Evolutionary conservation across 1,284 basidiomycete genomes (phyloP), one percentile per base, ranked within the genome.

Genomic region (Mycocalia duriaeana): DNA sequence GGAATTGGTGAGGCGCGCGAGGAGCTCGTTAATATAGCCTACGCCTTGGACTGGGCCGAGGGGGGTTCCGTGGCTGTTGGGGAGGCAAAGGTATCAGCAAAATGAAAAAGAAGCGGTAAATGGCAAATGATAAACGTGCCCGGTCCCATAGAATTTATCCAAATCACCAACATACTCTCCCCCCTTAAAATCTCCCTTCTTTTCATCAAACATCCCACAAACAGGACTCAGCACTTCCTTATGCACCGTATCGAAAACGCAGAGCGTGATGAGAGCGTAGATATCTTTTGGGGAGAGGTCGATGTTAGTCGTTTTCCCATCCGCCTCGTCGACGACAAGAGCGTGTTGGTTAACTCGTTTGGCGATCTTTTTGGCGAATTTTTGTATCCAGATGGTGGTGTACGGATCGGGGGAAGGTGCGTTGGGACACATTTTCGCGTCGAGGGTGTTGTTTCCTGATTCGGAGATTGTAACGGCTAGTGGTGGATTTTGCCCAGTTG

Each of bases 21-120:
- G 67, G 28, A 94, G 79, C 63, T 93, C 91, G 61, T 91, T 91
- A 56, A 89, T 69, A 60, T 85, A 93, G 3, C 90, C 90, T 5
- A 91, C 85, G 37, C 86, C 87, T 62, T 89, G 86, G 1, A 89
- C 79, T 2, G 70, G 80, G 0, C 88, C 89, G 2, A 88, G 71
- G 1, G 64, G 54, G 53, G 81, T 77, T 5, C 87, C 87, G 53
- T 87, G 81, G 18, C 84, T 86, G 47, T 20, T 14, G 9, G 13
- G 9, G 13, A 9, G 9, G 9, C 13, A 9, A 19, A 9, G 36
- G 9, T 8, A 25, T 49, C 16, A 31, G 31, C 24, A 19, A 18
- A 4, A 4, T 31, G 11, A 22, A 13, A 5, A 20, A 13, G 34
- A 37, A 20, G 23, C 36, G 14, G 22, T 11, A 44, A 45, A 24